Conservation (phyloP, 495 filamentous ascomycete genomes). For the Penicillium silybi region DNA sequence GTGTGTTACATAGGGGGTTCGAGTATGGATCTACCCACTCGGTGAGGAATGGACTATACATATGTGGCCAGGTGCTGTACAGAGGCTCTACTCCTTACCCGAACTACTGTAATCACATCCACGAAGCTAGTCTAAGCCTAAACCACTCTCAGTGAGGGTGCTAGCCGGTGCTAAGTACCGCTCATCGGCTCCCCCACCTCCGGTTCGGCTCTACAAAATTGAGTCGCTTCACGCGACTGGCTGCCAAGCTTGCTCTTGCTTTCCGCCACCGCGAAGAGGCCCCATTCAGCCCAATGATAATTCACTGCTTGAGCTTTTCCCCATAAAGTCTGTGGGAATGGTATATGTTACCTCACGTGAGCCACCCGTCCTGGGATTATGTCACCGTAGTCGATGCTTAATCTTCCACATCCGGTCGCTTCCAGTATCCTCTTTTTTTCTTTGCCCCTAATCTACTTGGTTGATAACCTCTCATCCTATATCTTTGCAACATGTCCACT, state of each 20-base stretch:
- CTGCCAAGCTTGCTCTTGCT: background rate
- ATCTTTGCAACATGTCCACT: background rate
- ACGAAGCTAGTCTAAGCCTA: background rate
- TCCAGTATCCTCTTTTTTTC: constrained; percentile 1
- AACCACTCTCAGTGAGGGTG: background rate
- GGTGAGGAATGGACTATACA: background rate
- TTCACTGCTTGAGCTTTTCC: background rate
- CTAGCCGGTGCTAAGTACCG: background rate
- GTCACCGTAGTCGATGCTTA: constrained; percentile 16
- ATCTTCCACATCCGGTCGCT: constrained; percentile 12
- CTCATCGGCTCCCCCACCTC: background rate
- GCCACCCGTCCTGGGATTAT: constrained; percentile 4
- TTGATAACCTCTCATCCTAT: background rate
- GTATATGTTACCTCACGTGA: background rate
- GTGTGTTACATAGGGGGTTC: background rate
- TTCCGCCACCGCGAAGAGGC: background rate
- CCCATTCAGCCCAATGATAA: background rate
- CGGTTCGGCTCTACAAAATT: background rate
- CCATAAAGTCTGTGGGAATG: background rate
- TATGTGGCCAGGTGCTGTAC: background rate
- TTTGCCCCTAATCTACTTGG: background rate
- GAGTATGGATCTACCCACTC: background rate
- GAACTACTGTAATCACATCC: background rate
- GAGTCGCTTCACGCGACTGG: background rate
- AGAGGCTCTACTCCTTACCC: no score